Percentiles rank a stretch among this genome's conserved stretches.
phyloP scores from a whole-genome alignment of 2,329 filamentous ascomycete species.

The Monilinia fructigena region DNA sequence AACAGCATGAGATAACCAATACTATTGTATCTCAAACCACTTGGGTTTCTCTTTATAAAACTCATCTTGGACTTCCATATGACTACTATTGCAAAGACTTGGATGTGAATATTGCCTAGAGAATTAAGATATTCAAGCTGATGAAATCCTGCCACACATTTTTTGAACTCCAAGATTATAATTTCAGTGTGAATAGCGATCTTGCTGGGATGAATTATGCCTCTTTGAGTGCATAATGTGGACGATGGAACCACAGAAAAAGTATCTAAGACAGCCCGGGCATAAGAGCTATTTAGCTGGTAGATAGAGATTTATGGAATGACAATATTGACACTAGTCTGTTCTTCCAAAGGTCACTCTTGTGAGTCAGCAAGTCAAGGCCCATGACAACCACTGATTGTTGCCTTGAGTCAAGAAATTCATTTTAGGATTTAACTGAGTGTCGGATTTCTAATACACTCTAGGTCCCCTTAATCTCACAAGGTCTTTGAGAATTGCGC shows the following conservation, averaged over 20 bases:
- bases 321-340: neutral
- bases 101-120: no score
- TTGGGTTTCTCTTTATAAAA: neutral
- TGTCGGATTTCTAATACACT: neutral
- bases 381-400: neutral
- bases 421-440: neutral
- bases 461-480: no score
- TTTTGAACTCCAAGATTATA: neutral
- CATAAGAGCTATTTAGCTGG: neutral
- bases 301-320: neutral
- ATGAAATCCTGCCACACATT: neutral
- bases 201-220: no score
- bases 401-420: neutral
- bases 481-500: neutral
- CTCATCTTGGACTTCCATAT: neutral
- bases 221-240: neutral
- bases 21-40: neutral
- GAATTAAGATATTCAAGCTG: neutral
- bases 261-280: neutral
- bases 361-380: neutral
- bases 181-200: no score
- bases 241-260: no score
- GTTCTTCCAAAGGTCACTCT: neutral
- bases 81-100: neutral
- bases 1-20: neutral